phyloP scores from a whole-genome alignment of 2,329 filamentous ascomycete species.

The Pseudocercospora ulei region DNA sequence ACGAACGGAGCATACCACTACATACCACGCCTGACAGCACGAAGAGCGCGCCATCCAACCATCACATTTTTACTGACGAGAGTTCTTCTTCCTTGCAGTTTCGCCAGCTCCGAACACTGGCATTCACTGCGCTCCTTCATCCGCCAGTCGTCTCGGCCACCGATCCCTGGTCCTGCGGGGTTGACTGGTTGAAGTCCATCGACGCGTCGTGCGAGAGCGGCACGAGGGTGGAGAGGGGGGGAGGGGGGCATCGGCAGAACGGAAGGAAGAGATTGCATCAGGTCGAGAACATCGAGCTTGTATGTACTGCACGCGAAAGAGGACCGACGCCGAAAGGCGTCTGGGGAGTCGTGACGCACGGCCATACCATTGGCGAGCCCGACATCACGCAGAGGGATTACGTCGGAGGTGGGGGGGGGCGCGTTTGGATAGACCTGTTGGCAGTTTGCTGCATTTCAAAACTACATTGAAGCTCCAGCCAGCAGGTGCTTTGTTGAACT shows the following conservation, averaged over 20 bases:
- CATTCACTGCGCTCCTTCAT: conserved; percentile 23
- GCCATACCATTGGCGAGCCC: conserved; percentile 5
- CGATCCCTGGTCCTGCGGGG: conserved; percentile 17
- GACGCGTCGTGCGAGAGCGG: too few relatives aligned
- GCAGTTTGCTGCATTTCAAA: too few relatives aligned
- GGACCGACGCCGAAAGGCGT: too few relatives aligned
- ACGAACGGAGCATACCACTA: too few relatives aligned
- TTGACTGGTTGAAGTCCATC: conserved; percentile 7
- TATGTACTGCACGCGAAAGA: too few relatives aligned
- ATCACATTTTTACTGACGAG: conserved; percentile 13
- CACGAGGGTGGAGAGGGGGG: too few relatives aligned
- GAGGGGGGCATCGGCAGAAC: too few relatives aligned
- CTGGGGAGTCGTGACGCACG: neutral
- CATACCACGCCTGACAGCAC: neutral
- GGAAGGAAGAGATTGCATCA: too few relatives aligned
- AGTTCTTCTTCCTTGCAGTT: conserved; percentile 19
- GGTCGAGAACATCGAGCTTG: too few relatives aligned
- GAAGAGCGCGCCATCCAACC: neutral
- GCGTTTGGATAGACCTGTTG: conserved; percentile 3
- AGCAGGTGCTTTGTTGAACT: too few relatives aligned
- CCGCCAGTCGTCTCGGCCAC: conserved; percentile 20
- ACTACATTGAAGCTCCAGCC: too few relatives aligned
- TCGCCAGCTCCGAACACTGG: conserved; percentile 28
- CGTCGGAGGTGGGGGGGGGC: too few relatives aligned
- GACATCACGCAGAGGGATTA: conserved; percentile 3